A percentile compares a stretch with the other conserved stretches of the same genome.
Conservation (phyloP, 352 stramenopile genomes). For the Globisporangium polare region DNA sequence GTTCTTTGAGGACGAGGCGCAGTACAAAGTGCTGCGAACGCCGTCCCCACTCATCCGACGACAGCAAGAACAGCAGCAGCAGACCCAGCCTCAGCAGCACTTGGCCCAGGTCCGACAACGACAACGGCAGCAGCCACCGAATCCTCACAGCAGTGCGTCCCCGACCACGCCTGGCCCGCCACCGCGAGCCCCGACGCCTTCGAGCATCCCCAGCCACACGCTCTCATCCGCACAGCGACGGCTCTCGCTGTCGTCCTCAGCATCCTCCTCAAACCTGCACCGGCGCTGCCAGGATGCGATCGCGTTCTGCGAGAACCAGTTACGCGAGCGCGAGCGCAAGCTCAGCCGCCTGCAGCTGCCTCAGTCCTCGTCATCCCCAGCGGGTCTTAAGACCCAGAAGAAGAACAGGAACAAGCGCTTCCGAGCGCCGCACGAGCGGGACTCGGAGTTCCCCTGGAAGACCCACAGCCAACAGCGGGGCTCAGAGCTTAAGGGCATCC, state of each 20-base stretch:
- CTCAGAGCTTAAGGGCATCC: slow-evolving; percentile 9
- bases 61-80: slow-evolving; percentile 6
- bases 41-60: slow-evolving; percentile 24
- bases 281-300: slow-evolving; percentile 39
- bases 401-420: slow-evolving; percentile 14
- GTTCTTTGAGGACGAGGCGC: slow-evolving; percentile 55
- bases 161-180: neutral
- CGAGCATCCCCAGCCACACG: neutral
- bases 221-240: neutral
- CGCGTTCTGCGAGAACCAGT: slow-evolving; percentile 27
- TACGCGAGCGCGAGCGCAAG: slow-evolving; percentile 38
- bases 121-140: neutral
- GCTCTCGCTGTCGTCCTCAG: neutral
- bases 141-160: neutral
- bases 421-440: neutral
- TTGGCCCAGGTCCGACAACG: neutral
- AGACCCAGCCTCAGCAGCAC: neutral
- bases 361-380: slow-evolving; percentile 13
- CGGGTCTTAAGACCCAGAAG: slow-evolving; percentile 14
- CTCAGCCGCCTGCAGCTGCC: slow-evolving; percentile 33
- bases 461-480: neutral
- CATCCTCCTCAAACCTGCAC: slow-evolving; percentile 25
- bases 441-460: slow-evolving; percentile 12
- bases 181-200: neutral
- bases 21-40: slow-evolving; percentile 44